These are phyloP conservation scores for Thalassiosira hispida DNA, from an alignment of 352 stramenopile genomes.

Conservation along the genomic window DNA sequence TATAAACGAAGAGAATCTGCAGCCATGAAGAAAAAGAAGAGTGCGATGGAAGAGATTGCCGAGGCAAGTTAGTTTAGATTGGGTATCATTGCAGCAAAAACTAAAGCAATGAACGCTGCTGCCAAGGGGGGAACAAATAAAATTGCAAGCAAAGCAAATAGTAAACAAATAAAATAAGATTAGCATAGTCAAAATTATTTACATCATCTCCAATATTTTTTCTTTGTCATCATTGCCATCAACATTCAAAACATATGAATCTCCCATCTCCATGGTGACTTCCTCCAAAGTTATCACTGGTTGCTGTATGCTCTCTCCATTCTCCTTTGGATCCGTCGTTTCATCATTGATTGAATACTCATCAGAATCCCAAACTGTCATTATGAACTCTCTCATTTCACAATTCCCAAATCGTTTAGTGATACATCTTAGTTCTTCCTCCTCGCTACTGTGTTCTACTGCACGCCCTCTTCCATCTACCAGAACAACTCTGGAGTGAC, in stretches of 20 bases:
- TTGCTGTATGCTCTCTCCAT: slow-evolving; percentile 5
- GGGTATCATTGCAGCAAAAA: background rate
- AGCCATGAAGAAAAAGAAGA: slow-evolving; percentile 57
- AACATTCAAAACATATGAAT: background rate
- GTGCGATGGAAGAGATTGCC: slow-evolving; percentile 42
- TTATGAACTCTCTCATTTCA: slow-evolving; percentile 68
- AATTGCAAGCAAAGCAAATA: no score
- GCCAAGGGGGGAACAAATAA: background rate
- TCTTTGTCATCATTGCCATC: slow-evolving; percentile 7
- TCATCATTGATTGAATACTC: background rate
- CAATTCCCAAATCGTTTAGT: slow-evolving; percentile 77
- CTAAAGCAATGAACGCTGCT: background rate
- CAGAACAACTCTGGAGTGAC: slow-evolving; percentile 60
- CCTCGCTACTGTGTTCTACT: slow-evolving; percentile 4
- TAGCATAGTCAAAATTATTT: background rate
- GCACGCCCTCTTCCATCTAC: slow-evolving; percentile 48
- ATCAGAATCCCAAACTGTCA: slow-evolving; percentile 43
- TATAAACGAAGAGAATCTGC: slow-evolving; percentile 59
- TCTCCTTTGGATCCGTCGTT: background rate
- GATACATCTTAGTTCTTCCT: slow-evolving; percentile 16
- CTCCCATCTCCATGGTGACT: slow-evolving; percentile 12
- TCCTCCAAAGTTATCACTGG: slow-evolving; percentile 34
- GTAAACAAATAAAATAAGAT: background rate
- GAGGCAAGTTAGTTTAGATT: slow-evolving; percentile 15
- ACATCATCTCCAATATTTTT: background rate